phyloP scores from a whole-genome alignment of 2,329 filamentous ascomycete species.

The Xylaria sp. region DNA sequence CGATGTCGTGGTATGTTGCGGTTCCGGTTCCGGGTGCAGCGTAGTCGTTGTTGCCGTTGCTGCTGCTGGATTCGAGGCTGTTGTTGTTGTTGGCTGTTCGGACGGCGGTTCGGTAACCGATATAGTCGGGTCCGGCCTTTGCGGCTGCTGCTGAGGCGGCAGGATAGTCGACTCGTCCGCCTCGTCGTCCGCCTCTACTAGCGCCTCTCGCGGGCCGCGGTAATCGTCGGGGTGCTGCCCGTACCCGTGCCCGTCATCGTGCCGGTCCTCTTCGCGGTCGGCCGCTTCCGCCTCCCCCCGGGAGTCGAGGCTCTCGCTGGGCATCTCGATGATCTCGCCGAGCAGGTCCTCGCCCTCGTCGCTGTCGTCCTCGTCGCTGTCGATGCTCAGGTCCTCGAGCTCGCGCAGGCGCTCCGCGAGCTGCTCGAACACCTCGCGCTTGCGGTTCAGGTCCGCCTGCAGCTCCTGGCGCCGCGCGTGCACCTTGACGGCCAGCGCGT shows the following conservation, averaged over 20 bases:
- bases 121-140: slow-evolving; percentile 3
- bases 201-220: slow-evolving; percentile 6
- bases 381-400: slow-evolving; percentile 61
- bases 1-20: slow-evolving; percentile 32
- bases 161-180: slow-evolving; percentile 27
- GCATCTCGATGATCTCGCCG: slow-evolving; percentile 56
- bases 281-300: no score
- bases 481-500: slow-evolving; percentile 61
- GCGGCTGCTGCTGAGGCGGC: slow-evolving; percentile 18
- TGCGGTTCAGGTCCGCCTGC: slow-evolving; percentile 65
- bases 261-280: slow-evolving; percentile 8
- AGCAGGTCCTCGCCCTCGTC: slow-evolving; percentile 62
- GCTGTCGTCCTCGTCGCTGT: slow-evolving; percentile 44
- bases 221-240: no score
- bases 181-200: slow-evolving; percentile 15
- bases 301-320: slow-evolving; percentile 56
- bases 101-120: neutral
- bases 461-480: slow-evolving; percentile 60
- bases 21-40: slow-evolving; percentile 8
- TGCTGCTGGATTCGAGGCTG: neutral
- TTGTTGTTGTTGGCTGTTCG: slow-evolving; percentile 2
- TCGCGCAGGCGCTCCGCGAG: slow-evolving; percentile 69
- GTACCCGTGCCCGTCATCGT: no score
- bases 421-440: slow-evolving; percentile 67
- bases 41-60: slow-evolving; percentile 9